Percentiles rank a stretch among this genome's conserved stretches.
These are phyloP conservation scores for Lepiota venenata DNA, from an alignment of 768 basidiomycete genomes.

Conservation along the genomic window DNA sequence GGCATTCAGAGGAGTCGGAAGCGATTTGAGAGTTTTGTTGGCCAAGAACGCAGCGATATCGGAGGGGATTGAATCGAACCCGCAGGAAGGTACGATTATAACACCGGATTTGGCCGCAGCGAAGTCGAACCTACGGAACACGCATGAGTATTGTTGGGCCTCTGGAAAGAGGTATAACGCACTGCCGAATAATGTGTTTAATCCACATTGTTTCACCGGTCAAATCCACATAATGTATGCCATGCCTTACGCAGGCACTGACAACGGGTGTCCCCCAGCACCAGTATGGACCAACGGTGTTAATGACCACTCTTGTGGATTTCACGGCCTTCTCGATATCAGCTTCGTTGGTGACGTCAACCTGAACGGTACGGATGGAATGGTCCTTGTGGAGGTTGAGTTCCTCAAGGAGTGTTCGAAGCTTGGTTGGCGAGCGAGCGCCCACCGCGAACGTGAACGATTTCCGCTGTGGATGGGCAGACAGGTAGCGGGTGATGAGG, in stretches of 20 bases:
- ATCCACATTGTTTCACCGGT: conserved; percentile 74
- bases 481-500: conserved; percentile 66
- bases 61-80: conserved; percentile 74
- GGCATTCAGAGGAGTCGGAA: conserved; percentile 27
- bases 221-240: conserved; percentile 85
- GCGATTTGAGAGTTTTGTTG: conserved; percentile 61
- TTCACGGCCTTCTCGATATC: conserved; percentile 58
- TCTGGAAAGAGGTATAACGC: conserved; percentile 21
- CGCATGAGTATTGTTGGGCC: conserved; percentile 1
- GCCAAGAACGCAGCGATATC: conserved; percentile 69
- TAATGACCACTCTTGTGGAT: conserved; percentile 65
- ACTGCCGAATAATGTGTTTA: conserved; percentile 56
- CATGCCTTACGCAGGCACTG: conserved; percentile 64
- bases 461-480: conserved; percentile 52
- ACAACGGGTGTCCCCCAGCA: conserved; percentile 72
- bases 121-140: conserved; percentile 57
- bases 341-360: conserved; percentile 55
- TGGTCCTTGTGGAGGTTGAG: conserved; percentile 33
- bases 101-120: conserved; percentile 65
- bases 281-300: conserved; percentile 75
- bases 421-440: conserved; percentile 63
- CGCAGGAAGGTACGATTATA: conserved; percentile 77
- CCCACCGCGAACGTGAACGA: conserved; percentile 67
- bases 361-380: conserved; percentile 42
- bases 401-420: conserved; percentile 48